Conservation (phyloP, 2,329 filamentous ascomycete species). For the Cordyceps pruinosa region DNA sequence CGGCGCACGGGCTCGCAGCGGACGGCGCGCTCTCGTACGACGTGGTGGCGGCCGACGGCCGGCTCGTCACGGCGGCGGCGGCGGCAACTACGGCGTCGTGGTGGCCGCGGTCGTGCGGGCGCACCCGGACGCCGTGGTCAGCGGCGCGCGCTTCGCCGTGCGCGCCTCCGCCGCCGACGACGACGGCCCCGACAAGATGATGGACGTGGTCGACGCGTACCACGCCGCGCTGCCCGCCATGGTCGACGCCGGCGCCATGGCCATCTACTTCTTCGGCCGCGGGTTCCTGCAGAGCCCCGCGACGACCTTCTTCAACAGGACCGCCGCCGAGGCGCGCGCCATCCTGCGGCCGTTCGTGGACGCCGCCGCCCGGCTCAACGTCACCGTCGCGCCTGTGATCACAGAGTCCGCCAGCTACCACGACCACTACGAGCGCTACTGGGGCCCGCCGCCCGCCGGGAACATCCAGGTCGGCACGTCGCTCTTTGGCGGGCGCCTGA, state of each 20-base stretch:
- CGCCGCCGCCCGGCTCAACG: constrained; percentile 15
- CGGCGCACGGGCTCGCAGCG: constrained; percentile 45
- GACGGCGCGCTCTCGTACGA: constrained; percentile 48
- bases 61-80: constrained; percentile 44
- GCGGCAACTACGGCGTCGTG: constrained; percentile 46
- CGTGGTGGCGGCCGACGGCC: constrained; percentile 41
- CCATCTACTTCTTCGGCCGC: constrained; percentile 37
- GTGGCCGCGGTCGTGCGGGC: background rate
- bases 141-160: constrained; percentile 5
- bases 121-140: background rate
- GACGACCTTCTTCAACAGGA: constrained; percentile 39
- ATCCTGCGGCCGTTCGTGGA: constrained; percentile 37
- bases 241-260: constrained; percentile 41
- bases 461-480: constrained; percentile 19
- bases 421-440: constrained; percentile 18
- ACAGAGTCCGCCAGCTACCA: constrained; percentile 19
- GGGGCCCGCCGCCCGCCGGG: constrained; percentile 17
- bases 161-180: background rate
- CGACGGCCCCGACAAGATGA: background rate
- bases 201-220: constrained; percentile 16
- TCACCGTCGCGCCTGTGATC: constrained; percentile 16
- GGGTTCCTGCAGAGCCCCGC: constrained; percentile 36
- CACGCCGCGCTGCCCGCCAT: constrained; percentile 23
- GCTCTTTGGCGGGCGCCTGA: constrained; percentile 21
- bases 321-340: constrained; percentile 28